Evolutionary conservation across 164 flowering plant genomes (phyloP).

Genomic region (Nymphaea colorata): DNA sequence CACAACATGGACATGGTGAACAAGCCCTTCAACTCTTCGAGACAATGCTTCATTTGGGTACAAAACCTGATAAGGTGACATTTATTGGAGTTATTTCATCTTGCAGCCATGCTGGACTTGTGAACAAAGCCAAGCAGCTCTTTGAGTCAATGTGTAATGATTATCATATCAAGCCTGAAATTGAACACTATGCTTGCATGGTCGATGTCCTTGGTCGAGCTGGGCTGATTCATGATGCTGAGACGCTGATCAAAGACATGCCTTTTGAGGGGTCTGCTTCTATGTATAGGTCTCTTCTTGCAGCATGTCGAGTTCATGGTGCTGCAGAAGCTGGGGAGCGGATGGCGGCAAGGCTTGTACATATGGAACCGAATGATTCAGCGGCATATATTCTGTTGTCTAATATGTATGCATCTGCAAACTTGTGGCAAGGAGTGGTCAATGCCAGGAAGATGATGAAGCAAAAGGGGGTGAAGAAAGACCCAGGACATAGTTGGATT

Average conservation of each 20-base stretch:
- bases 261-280: conserved; percentile 39
- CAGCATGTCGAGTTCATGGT: conserved; percentile 46
- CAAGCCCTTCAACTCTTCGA: conserved; percentile 40
- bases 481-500: conserved; percentile 68
- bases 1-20: conserved; percentile 45
- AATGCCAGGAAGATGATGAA: conserved; percentile 43
- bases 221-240: conserved; percentile 44
- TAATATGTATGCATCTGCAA: conserved; percentile 46
- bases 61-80: conserved; percentile 44
- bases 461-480: conserved; percentile 34
- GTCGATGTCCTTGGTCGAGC: conserved; percentile 68
- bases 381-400: conserved; percentile 49
- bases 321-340: conserved; percentile 30
- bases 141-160: conserved; percentile 26
- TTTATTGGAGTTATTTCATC: conserved; percentile 63
- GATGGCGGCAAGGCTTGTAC: conserved; percentile 31
- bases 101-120: conserved; percentile 51
- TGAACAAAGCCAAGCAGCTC: conserved; percentile 33
- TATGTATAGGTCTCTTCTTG: conserved; percentile 45
- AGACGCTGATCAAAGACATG: conserved; percentile 28
- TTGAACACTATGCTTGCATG: conserved; percentile 57
- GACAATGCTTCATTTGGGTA: conserved; percentile 21
- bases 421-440: conserved; percentile 37
- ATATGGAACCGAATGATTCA: conserved; percentile 41
- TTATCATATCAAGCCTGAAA: conserved; percentile 33